These are phyloP conservation scores for Fistulinella cinereoalba DNA, from an alignment of 1,284 basidiomycete species.

Conservation along the genomic window DNA sequence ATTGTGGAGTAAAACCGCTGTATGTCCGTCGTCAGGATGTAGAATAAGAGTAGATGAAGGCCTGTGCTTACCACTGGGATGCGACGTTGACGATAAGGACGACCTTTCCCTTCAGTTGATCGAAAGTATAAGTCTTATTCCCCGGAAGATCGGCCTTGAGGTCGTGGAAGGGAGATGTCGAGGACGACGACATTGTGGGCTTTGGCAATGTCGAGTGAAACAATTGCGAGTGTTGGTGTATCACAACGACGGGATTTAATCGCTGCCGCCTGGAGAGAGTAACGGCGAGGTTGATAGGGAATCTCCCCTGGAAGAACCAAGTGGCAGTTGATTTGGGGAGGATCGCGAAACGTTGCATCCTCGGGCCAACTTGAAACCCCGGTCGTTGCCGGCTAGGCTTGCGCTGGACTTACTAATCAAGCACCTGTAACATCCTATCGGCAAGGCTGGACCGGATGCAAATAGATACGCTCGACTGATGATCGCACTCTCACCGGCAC, in stretches of 20 bases:
- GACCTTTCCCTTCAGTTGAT: constrained; percentile 69
- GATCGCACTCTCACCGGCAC: too few relatives aligned
- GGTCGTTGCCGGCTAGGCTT: background rate
- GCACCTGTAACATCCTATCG: too few relatives aligned
- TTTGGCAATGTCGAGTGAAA: constrained; percentile 14
- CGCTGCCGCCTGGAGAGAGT: too few relatives aligned
- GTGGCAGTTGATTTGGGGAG: background rate
- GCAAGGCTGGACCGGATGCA: too few relatives aligned
- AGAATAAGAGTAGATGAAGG: background rate
- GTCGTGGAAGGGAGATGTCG: constrained; percentile 49
- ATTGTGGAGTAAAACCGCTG: constrained; percentile 88
- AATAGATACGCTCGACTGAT: too few relatives aligned
- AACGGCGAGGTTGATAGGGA: background rate
- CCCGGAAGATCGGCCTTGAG: constrained; percentile 60
- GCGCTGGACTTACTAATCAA: too few relatives aligned
- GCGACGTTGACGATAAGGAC: constrained; percentile 75
- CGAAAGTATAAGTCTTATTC: constrained; percentile 56
- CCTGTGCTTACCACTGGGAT: constrained; percentile 58
- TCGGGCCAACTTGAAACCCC: too few relatives aligned
- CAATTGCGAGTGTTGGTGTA: constrained; percentile 10
- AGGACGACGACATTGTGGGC: constrained; percentile 27
- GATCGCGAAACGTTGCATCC: constrained; percentile 9
- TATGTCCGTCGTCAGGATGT: constrained; percentile 3
- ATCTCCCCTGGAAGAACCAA: background rate
- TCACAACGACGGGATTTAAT: too few relatives aligned